Evolutionary conservation across 108 stramenopile species (phyloP).

Genomic region (Nitzschia inconspicua): DNA sequence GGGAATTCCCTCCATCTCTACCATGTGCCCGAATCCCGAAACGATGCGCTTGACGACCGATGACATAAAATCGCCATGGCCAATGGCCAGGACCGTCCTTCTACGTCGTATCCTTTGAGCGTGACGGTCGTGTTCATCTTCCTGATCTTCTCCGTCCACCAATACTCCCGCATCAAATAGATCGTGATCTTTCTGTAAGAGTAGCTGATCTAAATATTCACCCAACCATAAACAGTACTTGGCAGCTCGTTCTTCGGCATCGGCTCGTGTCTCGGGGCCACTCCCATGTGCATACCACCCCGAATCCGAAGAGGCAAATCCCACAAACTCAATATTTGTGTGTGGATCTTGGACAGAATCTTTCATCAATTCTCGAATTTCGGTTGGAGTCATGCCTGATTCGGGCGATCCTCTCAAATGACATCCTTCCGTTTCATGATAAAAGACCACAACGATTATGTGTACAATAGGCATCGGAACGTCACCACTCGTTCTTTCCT

Average conservation of each 20-base stretch:
- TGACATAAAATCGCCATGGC: slow-evolving; percentile 79
- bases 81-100: slow-evolving; percentile 54
- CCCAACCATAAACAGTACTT: slow-evolving; percentile 71
- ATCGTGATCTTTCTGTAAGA: slow-evolving; percentile 29
- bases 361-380: slow-evolving; percentile 37
- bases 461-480: too few relatives aligned
- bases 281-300: slow-evolving; percentile 71
- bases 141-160: slow-evolving; percentile 57
- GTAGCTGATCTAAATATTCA: slow-evolving; percentile 65
- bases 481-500: too few relatives aligned
- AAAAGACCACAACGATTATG: slow-evolving; percentile 59
- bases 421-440: slow-evolving; percentile 72
- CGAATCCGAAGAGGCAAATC: slow-evolving; percentile 36
- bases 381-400: slow-evolving; percentile 60
- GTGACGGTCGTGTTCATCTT: slow-evolving; percentile 48
- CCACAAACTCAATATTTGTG: slow-evolving; percentile 31
- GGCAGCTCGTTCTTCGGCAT: slow-evolving; percentile 60
- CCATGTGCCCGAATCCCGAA: slow-evolving; percentile 63
- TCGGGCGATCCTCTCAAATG: slow-evolving; percentile 50
- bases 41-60: slow-evolving; percentile 69
- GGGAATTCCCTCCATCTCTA: slow-evolving; percentile 52
- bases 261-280: slow-evolving; percentile 59
- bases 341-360: slow-evolving; percentile 1
- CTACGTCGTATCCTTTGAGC: slow-evolving; percentile 35
- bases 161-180: slow-evolving; percentile 76